Evolutionary conservation across 2,329 filamentous ascomycete genomes (phyloP), one percentile per base, ranked within the genome.

Genomic region (Ophiostoma sp.): DNA sequence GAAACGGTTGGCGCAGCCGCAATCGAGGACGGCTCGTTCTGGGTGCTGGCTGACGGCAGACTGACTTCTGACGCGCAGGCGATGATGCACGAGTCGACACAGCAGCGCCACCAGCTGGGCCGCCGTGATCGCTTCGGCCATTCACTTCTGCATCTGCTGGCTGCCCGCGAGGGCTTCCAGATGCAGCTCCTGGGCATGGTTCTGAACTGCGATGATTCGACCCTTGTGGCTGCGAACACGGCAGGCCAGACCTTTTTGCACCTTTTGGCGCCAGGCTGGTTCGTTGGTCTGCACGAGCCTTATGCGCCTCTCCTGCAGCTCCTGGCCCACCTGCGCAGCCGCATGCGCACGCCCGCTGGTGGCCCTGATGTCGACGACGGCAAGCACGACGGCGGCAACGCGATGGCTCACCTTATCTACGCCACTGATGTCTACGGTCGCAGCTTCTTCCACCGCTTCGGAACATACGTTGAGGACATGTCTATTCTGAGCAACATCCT

Each of bases 211-310:
- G 73, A 73, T 54, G 70, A 75, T 3, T 73, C 78, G 20, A 69
- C 72, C 4, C 69, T 74, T 13, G 54, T 68, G 20, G 75, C 76
- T 2, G 72, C 80, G 35, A 85, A 85, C 73, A 80, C 78, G 6
- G 81, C 79, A 1, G 80, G 80, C 1, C 83, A 85, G 75, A 85
- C 82, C 0, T 84, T 85, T 44, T 76, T 86, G 35, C 81, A 85
- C 66, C 77, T 83, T 0, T 74, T 85, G 13, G 75, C 77, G 6
- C 74, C 73, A 0, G 71, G 71, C 2, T 82, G 81, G 78, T 76
- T 84, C 36, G 17, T 67, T 0, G 72, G 76, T 35, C 17, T 78
- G 7, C 64, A 74, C 1, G 69, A 73, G 64, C 71, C 73, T 3
- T 74, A 74, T 8, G 70, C 75, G 3, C 75, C 75, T 1, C 71